Evolutionary conservation across 2,329 filamentous ascomycete species (phyloP), one percentile per base, ranked within the genome.

Genomic region (Colletotrichum sp.): DNA sequence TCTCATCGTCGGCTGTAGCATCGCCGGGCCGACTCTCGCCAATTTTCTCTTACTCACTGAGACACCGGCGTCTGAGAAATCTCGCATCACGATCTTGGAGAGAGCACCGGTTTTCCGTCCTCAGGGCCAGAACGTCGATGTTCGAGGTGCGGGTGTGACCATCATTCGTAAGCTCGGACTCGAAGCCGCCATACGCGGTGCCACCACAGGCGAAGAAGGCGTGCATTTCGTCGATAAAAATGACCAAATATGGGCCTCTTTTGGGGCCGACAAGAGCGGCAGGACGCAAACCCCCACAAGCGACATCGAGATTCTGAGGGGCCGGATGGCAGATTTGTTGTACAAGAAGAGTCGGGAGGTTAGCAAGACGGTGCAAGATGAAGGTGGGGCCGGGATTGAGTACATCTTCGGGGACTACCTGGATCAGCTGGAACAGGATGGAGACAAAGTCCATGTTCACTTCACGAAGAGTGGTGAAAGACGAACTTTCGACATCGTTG

Each of bases 231-330:
- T 91, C 21, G 85, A 91, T 79, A 74, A 80, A 1, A 86, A 87
- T 69, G 80, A 79, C 1, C 68, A 78, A 5, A 80, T 81, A 1
- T 80, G 79, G 59, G 90, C 86, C 32, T 82, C 80, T 8, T 83
- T 89, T 60, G 79, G 79, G 18, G 82, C 82, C 44, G 86, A 87
- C 77, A 81, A 86, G 0, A 87, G 86, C 6, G 82, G 85, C 68
- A 86, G 86, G 0, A 78, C 78, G 36, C 88, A 89, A 78, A 83
- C 82, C 7, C 80, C 90, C n/a, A 90, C 88, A 1, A 88, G 86
- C 77, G 91, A 93, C 70, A 91, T 86, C 76, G 91, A 93, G 83
- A 89, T 93, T 64, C 88, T 93, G 85, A 84, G 91, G 7, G 90
- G 89, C 0, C 89, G 91, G 62, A 79, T 93, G 26, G 86, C 87